These are phyloP conservation scores for Pisolithus microcarpus DNA, from an alignment of 768 basidiomycete species.

Conservation along the genomic window DNA sequence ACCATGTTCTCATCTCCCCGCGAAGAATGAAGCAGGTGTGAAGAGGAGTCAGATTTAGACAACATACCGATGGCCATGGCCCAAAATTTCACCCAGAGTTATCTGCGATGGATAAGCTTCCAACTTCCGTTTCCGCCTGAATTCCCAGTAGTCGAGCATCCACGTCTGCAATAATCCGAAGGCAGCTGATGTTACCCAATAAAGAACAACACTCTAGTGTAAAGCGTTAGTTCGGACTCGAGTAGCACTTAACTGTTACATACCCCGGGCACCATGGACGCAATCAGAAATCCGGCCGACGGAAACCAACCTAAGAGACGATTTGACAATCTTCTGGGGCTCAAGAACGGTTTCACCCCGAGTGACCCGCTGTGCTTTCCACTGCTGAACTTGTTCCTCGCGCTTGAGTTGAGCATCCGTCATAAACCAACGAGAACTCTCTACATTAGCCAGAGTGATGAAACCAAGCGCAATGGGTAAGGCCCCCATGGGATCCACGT, in stretches of 20 bases:
- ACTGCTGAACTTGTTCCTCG: slow-evolving; percentile 39
- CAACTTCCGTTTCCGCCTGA: slow-evolving; percentile 29
- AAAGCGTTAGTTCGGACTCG: slow-evolving; percentile 4
- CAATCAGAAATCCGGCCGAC: slow-evolving; percentile 61
- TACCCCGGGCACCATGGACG: slow-evolving; percentile 67
- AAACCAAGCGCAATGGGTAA: slow-evolving; percentile 68
- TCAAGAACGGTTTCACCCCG: slow-evolving; percentile 40
- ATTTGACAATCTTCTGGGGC: slow-evolving; percentile 47
- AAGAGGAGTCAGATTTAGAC: not conserved
- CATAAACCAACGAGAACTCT: slow-evolving; percentile 69
- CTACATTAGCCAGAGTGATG: slow-evolving; percentile 72
- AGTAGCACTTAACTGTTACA: slow-evolving; percentile 14
- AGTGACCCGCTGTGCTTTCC: slow-evolving; percentile 37
- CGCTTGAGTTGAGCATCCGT: slow-evolving; percentile 49
- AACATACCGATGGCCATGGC: slow-evolving; percentile 12
- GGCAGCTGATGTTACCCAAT: slow-evolving; percentile 72
- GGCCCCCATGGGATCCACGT: slow-evolving; percentile 62
- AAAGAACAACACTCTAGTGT: slow-evolving; percentile 52
- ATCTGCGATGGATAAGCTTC: not conserved
- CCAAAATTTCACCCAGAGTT: not conserved
- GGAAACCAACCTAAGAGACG: slow-evolving; percentile 47
- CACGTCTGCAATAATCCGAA: slow-evolving; percentile 73
- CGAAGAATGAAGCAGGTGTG: not conserved
- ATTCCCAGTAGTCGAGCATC: slow-evolving; percentile 59
- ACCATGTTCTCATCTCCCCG: slow-evolving; percentile 72